Evolutionary conservation across 306 rosid genomes (phyloP).

Genomic region (Medicago arabica): DNA sequence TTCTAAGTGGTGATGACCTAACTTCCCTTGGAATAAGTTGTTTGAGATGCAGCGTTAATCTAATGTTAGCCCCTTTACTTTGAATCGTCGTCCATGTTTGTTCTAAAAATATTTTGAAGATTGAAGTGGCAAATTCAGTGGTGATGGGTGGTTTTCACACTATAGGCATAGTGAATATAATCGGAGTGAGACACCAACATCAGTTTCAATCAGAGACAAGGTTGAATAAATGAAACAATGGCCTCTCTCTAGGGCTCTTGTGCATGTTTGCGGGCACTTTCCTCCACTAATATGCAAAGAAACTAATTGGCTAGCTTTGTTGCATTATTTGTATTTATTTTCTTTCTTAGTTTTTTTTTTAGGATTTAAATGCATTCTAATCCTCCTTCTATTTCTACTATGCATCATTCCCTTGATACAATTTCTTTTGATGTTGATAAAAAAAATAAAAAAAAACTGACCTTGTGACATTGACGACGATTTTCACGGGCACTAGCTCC

Average conservation of each 20-base stretch:
- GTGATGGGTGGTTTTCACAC: neutral
- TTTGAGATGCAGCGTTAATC: neutral
- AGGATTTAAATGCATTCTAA: slow-evolving; percentile 1
- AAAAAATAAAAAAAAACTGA: slow-evolving; percentile 26
- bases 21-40: slow-evolving; percentile 8
- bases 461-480: slow-evolving; percentile 99
- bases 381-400: slow-evolving; percentile 26
- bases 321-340: neutral
- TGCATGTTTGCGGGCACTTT: slow-evolving; percentile 12
- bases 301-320: slow-evolving; percentile 6
- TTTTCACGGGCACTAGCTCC: slow-evolving; percentile 93
- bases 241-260: slow-evolving; percentile 25
- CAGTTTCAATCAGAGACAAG: neutral
- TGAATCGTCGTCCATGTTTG: neutral
- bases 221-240: slow-evolving; percentile 3
- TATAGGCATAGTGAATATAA: neutral
- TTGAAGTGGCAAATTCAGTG: neutral
- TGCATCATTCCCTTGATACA: slow-evolving; percentile 13
- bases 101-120: slow-evolving; percentile 9
- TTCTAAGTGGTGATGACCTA: neutral
- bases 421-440: neutral
- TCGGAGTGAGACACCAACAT: neutral
- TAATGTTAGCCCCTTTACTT: neutral
- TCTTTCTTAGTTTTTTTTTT: slow-evolving; percentile 16
- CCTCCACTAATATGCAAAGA: neutral